Percentiles rank a stretch among this genome's conserved stretches.
Conservation (phyloP, 2,329 filamentous ascomycete genomes). For the Monilinia laxa region DNA sequence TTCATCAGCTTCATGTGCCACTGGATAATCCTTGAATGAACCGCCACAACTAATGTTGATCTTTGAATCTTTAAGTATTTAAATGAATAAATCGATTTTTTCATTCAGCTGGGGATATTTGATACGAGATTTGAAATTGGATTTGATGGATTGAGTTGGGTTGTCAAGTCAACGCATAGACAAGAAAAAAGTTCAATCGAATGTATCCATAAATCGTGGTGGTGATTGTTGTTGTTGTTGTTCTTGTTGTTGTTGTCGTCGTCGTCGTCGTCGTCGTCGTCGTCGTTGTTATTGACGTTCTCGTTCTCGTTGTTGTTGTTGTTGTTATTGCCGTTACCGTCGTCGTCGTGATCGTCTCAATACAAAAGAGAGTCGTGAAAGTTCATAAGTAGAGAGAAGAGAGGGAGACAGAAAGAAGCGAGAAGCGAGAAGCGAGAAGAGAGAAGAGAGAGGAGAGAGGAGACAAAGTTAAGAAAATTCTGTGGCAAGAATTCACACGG, state of each 20-base stretch:
- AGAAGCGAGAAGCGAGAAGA: neutral
- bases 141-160: neutral
- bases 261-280: too few relatives aligned
- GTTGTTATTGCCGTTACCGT: too few relatives aligned
- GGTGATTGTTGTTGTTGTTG: neutral
- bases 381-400: neutral
- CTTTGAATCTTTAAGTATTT: neutral
- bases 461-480: neutral
- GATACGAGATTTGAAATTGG: conserved; percentile 9
- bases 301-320: too few relatives aligned
- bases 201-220: neutral
- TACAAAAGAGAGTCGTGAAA: conserved; percentile 7
- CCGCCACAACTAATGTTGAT: conserved; percentile 16
- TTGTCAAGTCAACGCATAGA: conserved; percentile 21
- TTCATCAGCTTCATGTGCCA: neutral
- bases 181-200: too few relatives aligned
- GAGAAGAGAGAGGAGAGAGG: neutral
- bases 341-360: neutral
- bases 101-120: conserved; percentile 7
- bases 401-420: neutral
- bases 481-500: neutral
- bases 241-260: too few relatives aligned
- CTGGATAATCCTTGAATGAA: conserved; percentile 18
- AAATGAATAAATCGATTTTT: neutral
- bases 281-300: neutral